Percentiles rank a stretch among this genome's conserved stretches.
These are phyloP conservation scores for Starmera amethionina DNA, from an alignment of 805 yeast genomes.

Conservation along the genomic window DNA sequence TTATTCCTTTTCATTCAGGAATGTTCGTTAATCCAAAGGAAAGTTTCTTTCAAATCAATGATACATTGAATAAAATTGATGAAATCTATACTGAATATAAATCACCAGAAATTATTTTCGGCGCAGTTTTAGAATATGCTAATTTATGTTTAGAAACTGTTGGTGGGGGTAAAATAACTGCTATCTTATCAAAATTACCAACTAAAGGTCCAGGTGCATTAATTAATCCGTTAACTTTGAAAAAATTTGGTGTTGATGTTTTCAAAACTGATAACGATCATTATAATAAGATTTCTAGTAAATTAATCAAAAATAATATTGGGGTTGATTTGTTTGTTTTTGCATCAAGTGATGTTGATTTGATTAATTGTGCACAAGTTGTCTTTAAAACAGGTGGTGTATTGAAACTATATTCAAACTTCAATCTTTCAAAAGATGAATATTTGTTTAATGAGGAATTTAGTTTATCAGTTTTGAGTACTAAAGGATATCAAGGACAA, in stretches of 20 bases:
- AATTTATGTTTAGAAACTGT: slow-evolving; percentile 44
- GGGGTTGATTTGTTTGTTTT: slow-evolving; percentile 74
- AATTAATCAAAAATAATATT: slow-evolving; percentile 45
- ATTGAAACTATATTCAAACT: slow-evolving; percentile 55
- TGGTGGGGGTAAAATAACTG: slow-evolving; percentile 81
- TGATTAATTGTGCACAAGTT: slow-evolving; percentile 62
- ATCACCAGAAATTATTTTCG: slow-evolving; percentile 55
- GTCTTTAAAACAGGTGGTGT: slow-evolving; percentile 64
- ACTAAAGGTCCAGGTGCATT: slow-evolving; percentile 73
- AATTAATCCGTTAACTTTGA: slow-evolving; percentile 20
- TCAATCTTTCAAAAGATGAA: slow-evolving; percentile 62
- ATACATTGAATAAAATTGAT: slow-evolving; percentile 55
- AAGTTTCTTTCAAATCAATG: slow-evolving; percentile 52
- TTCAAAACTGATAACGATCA: slow-evolving; percentile 51
- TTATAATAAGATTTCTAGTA: slow-evolving; percentile 50
- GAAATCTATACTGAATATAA: slow-evolving; percentile 29
- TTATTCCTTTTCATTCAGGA: slow-evolving; percentile 72
- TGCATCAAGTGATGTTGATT: slow-evolving; percentile 54
- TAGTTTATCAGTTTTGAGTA: slow-evolving; percentile 36
- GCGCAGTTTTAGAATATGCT: slow-evolving; percentile 70
- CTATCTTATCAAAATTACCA: slow-evolving; percentile 61
- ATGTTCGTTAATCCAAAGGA: slow-evolving; percentile 73
- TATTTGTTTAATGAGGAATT: slow-evolving; percentile 51
- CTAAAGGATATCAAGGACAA: slow-evolving; percentile 70
- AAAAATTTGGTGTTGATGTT: slow-evolving; percentile 34